phyloP scores from a whole-genome alignment of 2,329 filamentous ascomycete genomes.

The Ceratocystis colombiana region DNA sequence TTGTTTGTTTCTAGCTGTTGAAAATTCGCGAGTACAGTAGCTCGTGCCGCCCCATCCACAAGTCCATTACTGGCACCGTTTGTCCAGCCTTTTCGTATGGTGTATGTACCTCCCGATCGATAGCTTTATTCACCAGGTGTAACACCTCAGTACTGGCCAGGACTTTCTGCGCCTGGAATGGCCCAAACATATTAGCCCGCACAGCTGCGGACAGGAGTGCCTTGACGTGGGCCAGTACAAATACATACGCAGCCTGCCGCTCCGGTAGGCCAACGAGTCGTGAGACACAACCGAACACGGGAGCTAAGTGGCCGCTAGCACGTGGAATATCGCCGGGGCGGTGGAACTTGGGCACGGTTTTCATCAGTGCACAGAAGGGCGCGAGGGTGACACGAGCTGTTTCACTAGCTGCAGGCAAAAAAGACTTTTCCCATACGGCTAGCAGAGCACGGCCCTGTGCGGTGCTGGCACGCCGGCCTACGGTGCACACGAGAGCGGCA shows the following conservation, averaged over 20 bases:
- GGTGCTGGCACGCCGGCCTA: constrained; percentile 63
- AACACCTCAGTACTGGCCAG: constrained; percentile 53
- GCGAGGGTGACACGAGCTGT: constrained; percentile 17
- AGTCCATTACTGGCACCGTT: constrained; percentile 64
- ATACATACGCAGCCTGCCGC: constrained; percentile 61
- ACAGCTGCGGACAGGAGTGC: constrained; percentile 68
- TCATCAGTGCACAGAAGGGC: constrained; percentile 62
- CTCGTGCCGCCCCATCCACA: constrained; percentile 77
- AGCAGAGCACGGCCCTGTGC: constrained; percentile 67
- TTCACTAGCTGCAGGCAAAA: constrained; percentile 34
- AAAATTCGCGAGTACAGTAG: constrained; percentile 77
- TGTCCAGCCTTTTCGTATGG: constrained; percentile 59
- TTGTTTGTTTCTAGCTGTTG: constrained; percentile 50
- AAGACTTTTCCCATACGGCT: constrained; percentile 64
- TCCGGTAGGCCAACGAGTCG: constrained; percentile 49
- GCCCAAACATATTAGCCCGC: constrained; percentile 65
- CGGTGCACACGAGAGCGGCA: constrained; percentile 66
- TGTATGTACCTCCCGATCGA: constrained; percentile 51
- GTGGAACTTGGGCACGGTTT: constrained; percentile 52
- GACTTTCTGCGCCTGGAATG: constrained; percentile 67
- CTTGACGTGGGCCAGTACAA: constrained; percentile 66
- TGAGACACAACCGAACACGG: constrained; percentile 59
- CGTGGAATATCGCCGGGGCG: constrained; percentile 52
- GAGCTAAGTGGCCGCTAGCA: constrained; percentile 53
- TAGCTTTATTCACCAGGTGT: constrained; percentile 45